Evolutionary conservation across 2,329 filamentous ascomycete species (phyloP).

Genomic region (Aureobasidium mangrovei): DNA sequence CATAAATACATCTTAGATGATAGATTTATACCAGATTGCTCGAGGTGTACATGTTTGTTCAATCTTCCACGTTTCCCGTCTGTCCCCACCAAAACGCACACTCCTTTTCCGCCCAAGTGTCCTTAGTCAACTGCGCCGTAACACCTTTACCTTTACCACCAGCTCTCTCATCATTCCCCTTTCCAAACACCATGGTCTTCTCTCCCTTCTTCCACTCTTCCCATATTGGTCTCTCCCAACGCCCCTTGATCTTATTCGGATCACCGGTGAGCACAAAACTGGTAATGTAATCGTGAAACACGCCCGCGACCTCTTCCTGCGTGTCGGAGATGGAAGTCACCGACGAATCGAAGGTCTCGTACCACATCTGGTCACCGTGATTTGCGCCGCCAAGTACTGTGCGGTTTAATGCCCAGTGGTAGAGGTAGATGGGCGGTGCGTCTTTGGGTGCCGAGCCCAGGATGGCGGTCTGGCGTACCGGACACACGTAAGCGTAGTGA

Average conservation of each 20-base stretch:
- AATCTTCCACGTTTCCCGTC: constrained; percentile 4
- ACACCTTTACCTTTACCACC: constrained; percentile 32
- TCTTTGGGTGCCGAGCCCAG: constrained; percentile 23
- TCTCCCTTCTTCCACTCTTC: constrained; percentile 17
- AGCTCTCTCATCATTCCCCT: constrained; percentile 49
- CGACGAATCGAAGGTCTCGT: constrained; percentile 24
- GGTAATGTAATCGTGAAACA: constrained; percentile 26
- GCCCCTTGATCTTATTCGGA: constrained; percentile 23
- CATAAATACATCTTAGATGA: too few species aligned
- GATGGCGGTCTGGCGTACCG: constrained; percentile 52
- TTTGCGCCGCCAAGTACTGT: constrained; percentile 26
- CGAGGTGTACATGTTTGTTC: not conserved
- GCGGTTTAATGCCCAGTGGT: constrained; percentile 50
- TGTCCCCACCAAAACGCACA: constrained; percentile 53
- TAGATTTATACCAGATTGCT: too few species aligned
- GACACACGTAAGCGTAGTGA: constrained; percentile 57
- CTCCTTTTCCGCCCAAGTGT: constrained; percentile 40
- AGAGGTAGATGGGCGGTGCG: constrained; percentile 42
- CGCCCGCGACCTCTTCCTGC: constrained; percentile 25
- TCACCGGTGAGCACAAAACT: constrained; percentile 27
- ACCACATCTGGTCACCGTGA: constrained; percentile 29
- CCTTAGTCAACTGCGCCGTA: constrained; percentile 36
- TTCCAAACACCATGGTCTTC: constrained; percentile 46
- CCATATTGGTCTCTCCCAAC: constrained; percentile 21
- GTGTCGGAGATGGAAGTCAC: constrained; percentile 21